Conservation (phyloP, 108 stramenopile genomes). For the Skeletonema marinoi region DNA sequence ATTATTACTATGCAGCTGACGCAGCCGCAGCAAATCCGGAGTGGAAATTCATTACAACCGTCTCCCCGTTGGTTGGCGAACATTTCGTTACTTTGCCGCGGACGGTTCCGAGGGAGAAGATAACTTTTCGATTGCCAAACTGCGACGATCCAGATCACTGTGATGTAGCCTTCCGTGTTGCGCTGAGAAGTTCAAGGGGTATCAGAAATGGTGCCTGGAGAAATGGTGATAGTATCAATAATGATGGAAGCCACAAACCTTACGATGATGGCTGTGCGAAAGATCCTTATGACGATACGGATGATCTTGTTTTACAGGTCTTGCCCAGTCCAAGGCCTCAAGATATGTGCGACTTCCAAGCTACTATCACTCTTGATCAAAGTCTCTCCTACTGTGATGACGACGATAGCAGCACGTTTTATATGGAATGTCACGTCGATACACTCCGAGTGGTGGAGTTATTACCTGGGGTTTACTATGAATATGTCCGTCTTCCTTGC, state of each 20-base stretch:
- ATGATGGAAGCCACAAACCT: conserved; percentile 15
- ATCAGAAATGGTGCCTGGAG: too few species aligned
- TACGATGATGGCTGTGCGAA: not conserved
- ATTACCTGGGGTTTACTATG: conserved; percentile 45
- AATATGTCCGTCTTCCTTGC: conserved; percentile 60
- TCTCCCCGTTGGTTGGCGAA: conserved; percentile 4
- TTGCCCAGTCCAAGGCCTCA: conserved; percentile 16
- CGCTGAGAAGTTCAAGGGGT: conserved; percentile 6
- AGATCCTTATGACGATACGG: conserved; percentile 20
- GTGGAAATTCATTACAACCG: conserved; percentile 28
- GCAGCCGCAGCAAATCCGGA: conserved; percentile 3
- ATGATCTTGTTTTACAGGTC: conserved; percentile 28
- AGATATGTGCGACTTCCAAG: conserved; percentile 29
- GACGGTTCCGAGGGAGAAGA: not conserved
- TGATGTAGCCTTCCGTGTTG: conserved; percentile 30
- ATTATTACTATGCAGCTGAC: conserved; percentile 23
- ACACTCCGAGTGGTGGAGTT: conserved; percentile 54
- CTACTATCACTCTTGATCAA: conserved; percentile 23
- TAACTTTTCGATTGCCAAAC: conserved; percentile 14
- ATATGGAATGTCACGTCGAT: conserved; percentile 49
- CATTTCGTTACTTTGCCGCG: conserved; percentile 9
- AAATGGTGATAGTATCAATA: too few species aligned
- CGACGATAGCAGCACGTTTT: not conserved
- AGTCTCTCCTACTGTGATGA: conserved; percentile 10
- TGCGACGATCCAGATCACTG: conserved; percentile 5